Base-by-base conservation (phyloP, 495 filamentous ascomycete genomes). In the Neurospora pannonica region DNA sequence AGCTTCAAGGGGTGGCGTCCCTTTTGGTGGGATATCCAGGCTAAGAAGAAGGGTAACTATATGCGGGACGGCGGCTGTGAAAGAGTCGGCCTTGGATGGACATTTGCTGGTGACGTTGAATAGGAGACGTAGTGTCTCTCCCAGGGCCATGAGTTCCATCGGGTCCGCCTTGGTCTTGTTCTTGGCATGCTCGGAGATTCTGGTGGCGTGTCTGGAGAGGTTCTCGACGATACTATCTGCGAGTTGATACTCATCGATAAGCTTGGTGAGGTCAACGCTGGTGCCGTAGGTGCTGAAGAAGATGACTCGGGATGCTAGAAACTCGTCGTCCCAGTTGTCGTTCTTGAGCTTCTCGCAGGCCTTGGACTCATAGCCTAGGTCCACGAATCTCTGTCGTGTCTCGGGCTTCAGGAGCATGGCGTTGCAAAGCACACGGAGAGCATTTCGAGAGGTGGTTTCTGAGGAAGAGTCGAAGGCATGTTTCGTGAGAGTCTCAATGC, bases 221-320 rank as follows among this genome's bases (percentile, higher is more conserved):
- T 95, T 92, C 86, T 90, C 76, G 36, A 78, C 79, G 15, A 98
- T 88, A 75, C 87, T 89, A 17, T 92, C 89, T 4, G 89, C 92
- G 5, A 98, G 83, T 7, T 87, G 83, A 79, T 95, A 83, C 34
- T 94, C 79, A 39, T 92, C 88, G 72, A 97, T 88, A 3, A 97
- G 87, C 0, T 85, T 81, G 37, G 87, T 83, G 71, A 96, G 90
- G 75, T 94, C 85, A 70, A 92, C 78, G 5, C 87, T 89, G 6
- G 94, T 94, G 38, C 90, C 88, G 77, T 98, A 98, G 0, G 96
- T 98, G 15, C 91, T 88, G 3, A 98, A 84, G 74, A 98, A 94
- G 10, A 98, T 83, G 28, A 99, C 91, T 39, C 96, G 88, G 54
- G 92, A 92, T 40, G 89, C 84, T 0, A 98, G 84, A 83, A 99